Percentiles rank a stretch among this genome's conserved stretches.
Evolutionary conservation across 768 basidiomycete genomes (phyloP).

Genomic region (Trametes gibbosa): DNA sequence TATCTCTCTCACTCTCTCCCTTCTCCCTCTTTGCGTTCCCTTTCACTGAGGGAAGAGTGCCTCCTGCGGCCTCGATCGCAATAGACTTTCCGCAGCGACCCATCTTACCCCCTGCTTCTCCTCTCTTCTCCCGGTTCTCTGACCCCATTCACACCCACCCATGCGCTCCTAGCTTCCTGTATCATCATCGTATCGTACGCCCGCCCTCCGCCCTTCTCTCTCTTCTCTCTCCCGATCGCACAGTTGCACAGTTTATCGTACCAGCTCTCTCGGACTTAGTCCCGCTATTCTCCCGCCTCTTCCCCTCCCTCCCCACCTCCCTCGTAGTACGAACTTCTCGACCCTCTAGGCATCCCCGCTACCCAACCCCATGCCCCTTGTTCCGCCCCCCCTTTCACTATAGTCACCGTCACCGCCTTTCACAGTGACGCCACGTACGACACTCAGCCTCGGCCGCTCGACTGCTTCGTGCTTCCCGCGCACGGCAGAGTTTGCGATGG

Average conservation of each 20-base stretch:
- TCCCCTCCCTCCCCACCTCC: not conserved
- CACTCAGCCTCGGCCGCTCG: too few species aligned
- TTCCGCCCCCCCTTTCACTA: not conserved
- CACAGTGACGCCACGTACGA: too few species aligned
- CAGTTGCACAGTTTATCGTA: not conserved
- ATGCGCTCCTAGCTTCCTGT: not conserved
- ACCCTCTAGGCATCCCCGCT: not conserved
- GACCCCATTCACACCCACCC: not conserved
- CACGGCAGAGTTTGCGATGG: too few species aligned
- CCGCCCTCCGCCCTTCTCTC: not conserved
- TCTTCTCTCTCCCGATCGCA: too few species aligned
- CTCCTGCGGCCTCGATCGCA: conserved; percentile 17
- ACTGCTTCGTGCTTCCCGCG: too few species aligned
- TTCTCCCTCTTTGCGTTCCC: not conserved
- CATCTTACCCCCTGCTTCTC: not conserved
- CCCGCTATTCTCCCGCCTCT: not conserved
- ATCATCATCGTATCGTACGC: not conserved
- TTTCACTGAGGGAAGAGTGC: not conserved
- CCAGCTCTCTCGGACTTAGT: not conserved
- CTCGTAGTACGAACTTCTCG: not conserved
- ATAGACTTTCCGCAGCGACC: conserved; percentile 6
- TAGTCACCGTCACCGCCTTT: not conserved
- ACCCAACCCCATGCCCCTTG: not conserved
- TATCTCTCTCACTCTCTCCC: conserved; percentile 1
- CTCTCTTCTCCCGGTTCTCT: not conserved